These are phyloP conservation scores for Hymenoscyphus fructigenus DNA, from an alignment of 2,329 filamentous ascomycete genomes.

Conservation along the genomic window DNA sequence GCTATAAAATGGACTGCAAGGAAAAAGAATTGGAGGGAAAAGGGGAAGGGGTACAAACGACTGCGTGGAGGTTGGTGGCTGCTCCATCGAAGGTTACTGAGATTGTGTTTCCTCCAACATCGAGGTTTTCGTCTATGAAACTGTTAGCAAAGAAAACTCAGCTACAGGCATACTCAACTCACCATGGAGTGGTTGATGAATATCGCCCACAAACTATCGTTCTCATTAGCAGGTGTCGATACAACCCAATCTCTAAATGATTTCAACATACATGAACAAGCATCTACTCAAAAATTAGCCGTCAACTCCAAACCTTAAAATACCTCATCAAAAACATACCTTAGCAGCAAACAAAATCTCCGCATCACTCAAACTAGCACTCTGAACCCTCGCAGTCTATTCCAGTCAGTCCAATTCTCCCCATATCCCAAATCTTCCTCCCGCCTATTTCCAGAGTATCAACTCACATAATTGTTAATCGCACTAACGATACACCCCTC, in stretches of 20 bases:
- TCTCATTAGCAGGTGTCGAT: neutral
- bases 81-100: conserved; percentile 58
- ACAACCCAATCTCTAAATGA: neutral
- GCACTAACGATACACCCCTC: conserved; percentile 57
- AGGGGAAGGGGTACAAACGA: conserved; percentile 41
- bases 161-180: neutral
- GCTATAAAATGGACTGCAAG: too few species aligned
- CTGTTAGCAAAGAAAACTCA: neutral
- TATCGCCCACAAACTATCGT: conserved; percentile 52
- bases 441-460: neutral
- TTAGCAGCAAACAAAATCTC: conserved; percentile 59
- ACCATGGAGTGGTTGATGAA: conserved; percentile 66
- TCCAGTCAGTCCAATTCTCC: neutral
- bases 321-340: conserved; percentile 24
- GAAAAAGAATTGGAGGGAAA: neutral
- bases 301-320: neutral
- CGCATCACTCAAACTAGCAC: conserved; percentile 42
- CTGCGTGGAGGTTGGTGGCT: conserved; percentile 63
- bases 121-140: conserved; percentile 52
- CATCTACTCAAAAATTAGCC: conserved; percentile 21
- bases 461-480: conserved; percentile 33
- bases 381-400: conserved; percentile 26
- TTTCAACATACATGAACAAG: conserved; percentile 36
- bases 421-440: neutral
- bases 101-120: conserved; percentile 67